These are phyloP conservation scores for Penicillium waksmanii DNA, from an alignment of 495 filamentous ascomycete species.

Conservation along the genomic window DNA sequence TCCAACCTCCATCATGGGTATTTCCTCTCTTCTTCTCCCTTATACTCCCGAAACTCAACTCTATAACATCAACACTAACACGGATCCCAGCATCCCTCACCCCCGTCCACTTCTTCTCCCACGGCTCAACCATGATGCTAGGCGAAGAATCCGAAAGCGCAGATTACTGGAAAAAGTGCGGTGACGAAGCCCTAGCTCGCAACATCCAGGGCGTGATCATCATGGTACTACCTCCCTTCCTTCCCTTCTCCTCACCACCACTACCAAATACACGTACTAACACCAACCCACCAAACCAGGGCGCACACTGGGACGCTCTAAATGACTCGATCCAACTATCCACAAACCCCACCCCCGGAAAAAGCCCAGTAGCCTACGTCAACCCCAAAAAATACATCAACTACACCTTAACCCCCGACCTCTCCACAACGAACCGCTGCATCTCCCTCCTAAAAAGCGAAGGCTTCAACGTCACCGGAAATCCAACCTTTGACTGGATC, in stretches of 20 bases:
- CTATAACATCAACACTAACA: neutral
- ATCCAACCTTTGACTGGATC: conserved; percentile 63
- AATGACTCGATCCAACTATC: conserved; percentile 56
- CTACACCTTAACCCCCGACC: conserved; percentile 60
- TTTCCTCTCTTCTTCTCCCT: neutral
- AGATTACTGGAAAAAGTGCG: conserved; percentile 64
- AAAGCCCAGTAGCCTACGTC: conserved; percentile 62
- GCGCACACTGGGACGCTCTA: conserved; percentile 62
- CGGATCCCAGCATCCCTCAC: conserved; percentile 30
- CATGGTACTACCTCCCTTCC: conserved; percentile 50
- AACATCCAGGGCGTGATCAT: conserved; percentile 63
- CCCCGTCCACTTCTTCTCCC: conserved; percentile 68
- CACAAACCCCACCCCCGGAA: conserved; percentile 57
- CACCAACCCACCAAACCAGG: conserved; percentile 30
- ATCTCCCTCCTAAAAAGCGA: conserved; percentile 45
- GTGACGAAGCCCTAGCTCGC: conserved; percentile 58
- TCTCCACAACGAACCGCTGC: conserved; percentile 48
- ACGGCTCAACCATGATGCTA: conserved; percentile 71
- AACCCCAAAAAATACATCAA: conserved; percentile 59
- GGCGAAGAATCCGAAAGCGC: conserved; percentile 61
- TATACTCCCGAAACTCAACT: neutral
- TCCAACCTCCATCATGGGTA: neutral
- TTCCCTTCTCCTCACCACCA: neutral
- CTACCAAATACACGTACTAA: neutral
- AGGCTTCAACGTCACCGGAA: conserved; percentile 54